Evolutionary conservation across 106 monocot species (phyloP), one percentile per base, ranked within the genome.

Genomic region (Dendrobium chrysotoxum): DNA sequence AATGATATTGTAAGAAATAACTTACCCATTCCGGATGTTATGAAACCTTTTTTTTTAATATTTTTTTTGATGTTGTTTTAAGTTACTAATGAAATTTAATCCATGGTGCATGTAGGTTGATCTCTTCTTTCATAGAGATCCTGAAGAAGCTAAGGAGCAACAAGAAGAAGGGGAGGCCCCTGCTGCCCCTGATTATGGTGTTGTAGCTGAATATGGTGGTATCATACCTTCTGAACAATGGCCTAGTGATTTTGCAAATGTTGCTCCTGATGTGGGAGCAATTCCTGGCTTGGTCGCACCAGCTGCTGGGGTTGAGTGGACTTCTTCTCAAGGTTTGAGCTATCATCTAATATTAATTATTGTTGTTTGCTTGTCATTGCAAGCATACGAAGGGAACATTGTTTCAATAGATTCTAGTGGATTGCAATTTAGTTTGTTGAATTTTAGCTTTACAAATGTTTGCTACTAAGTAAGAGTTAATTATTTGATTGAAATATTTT

Each of bases 71-170:
- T 50, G 50, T 1, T 11, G 50, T 13, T 50, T 11, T 50, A 13
- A 50, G 50, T 50, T 16, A 23, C 40, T 68, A 31, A 66, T 67
- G 25, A 28, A 44, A 10, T 18, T 70, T 28, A 44, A 20, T 68
- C n/a, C 11, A 16, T 70, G 26, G 21, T 79, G 10, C 40, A 5
- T 68, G 80, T 79, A 95, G 95, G 95, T 95, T 54, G 91, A 95
- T 83, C 83, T 95, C 25, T 95, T 95, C 58, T 95, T 95, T 85
- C 92, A 90, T 75, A 85, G 95, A 28, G 92, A 95, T 45, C 95
- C 95, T 44, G 95, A 92, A 68, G 92, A 92, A 44, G 82, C 92
- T 20, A 95, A 95, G 85, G 92, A 95, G 30, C 85, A 88, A 25
- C 85, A 88, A 28, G 94, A 88, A 55, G 93, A 91, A 82, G 89